These are phyloP conservation scores for Emmonsiellopsis sp. DNA, from an alignment of 2,329 filamentous ascomycete species.

Conservation along the genomic window DNA sequence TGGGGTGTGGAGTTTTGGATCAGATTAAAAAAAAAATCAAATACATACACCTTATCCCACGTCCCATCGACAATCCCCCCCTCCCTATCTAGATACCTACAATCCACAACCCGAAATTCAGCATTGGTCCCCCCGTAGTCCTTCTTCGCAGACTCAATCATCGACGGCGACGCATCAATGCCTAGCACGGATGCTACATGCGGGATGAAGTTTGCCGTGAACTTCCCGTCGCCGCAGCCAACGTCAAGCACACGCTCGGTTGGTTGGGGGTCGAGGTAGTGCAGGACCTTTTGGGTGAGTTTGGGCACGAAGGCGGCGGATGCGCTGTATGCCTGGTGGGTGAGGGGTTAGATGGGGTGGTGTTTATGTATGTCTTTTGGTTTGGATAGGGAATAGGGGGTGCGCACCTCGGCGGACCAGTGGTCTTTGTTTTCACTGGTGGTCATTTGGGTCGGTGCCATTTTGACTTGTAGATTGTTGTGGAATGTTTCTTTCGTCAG, in stretches of 20 bases:
- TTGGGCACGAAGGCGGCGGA: slow-evolving; percentile 57
- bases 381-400: background rate
- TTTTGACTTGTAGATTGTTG: background rate
- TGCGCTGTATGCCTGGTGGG: slow-evolving; percentile 46
- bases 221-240: slow-evolving; percentile 55
- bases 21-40: background rate
- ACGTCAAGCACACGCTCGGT: slow-evolving; percentile 53
- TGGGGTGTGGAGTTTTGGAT: background rate
- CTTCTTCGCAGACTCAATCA: slow-evolving; percentile 46
- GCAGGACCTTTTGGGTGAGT: slow-evolving; percentile 48
- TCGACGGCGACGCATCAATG: slow-evolving; percentile 48
- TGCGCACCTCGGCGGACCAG: slow-evolving; percentile 29
- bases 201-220: slow-evolving; percentile 46
- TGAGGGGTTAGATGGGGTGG: slow-evolving; percentile 7
- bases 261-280: slow-evolving; percentile 49
- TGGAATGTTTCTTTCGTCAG: too few relatives aligned
- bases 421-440: slow-evolving; percentile 19
- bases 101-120: slow-evolving; percentile 25
- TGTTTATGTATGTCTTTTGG: background rate
- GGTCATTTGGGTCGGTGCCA: background rate
- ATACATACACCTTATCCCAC: slow-evolving; percentile 43
- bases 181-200: slow-evolving; percentile 46
- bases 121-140: slow-evolving; percentile 25
- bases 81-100: slow-evolving; percentile 22
- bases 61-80: slow-evolving; percentile 16